Evolutionary conservation across 1,284 basidiomycete species (phyloP).

Genomic region (Apiotrichum akiyoshidainum): DNA sequence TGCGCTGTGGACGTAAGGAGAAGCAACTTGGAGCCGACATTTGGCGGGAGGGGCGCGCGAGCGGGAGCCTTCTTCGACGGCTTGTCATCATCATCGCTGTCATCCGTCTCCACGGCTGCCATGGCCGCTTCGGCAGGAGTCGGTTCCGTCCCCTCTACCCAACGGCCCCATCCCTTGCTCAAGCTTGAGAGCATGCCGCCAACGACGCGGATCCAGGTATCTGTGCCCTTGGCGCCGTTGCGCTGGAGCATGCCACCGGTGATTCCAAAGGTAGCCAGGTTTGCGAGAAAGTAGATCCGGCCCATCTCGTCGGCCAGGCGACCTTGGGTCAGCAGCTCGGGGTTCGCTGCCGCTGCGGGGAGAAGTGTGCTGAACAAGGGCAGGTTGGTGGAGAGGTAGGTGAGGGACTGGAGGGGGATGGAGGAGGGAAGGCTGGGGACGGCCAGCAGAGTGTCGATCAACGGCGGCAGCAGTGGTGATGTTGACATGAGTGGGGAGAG

Average conservation of each 20-base stretch:
- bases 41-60: constrained; percentile 25
- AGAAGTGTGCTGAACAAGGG: constrained; percentile 42
- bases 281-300: constrained; percentile 46
- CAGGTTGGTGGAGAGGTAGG: constrained; percentile 38
- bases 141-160: constrained; percentile 34
- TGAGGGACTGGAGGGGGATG: constrained; percentile 46
- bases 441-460: constrained; percentile 40
- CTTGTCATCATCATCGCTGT: neutral
- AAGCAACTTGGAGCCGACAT: constrained; percentile 32
- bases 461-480: constrained; percentile 27
- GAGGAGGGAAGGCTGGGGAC: constrained; percentile 42
- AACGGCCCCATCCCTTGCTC: constrained; percentile 44
- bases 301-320: constrained; percentile 36
- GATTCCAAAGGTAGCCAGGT: constrained; percentile 49
- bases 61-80: constrained; percentile 7
- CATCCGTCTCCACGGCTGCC: neutral
- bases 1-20: constrained; percentile 37
- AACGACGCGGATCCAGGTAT: constrained; percentile 42
- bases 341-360: constrained; percentile 29
- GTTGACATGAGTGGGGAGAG: constrained; percentile 12
- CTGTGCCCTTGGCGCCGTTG: constrained; percentile 25
- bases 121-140: constrained; percentile 9
- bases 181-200: constrained; percentile 30
- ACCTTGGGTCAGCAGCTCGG: constrained; percentile 26
- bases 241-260: constrained; percentile 43